These are phyloP conservation scores for Ceratocystis eucalypticola DNA, from an alignment of 2,329 filamentous ascomycete genomes.

Conservation along the genomic window DNA sequence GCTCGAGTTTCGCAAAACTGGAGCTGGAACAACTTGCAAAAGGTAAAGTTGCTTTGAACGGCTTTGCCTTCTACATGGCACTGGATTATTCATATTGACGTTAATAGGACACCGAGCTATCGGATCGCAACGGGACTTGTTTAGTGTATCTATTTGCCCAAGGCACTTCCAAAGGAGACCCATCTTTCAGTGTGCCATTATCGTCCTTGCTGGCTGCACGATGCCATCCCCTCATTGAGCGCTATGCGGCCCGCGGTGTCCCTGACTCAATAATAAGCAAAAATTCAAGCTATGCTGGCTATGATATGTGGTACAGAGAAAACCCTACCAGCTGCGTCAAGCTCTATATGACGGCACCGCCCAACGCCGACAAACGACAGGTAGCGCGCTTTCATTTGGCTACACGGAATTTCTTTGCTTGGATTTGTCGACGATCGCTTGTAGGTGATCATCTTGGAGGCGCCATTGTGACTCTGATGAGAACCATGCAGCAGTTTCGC, in stretches of 20 bases:
- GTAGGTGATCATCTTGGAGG: slow-evolving; percentile 54
- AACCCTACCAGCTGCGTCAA: slow-evolving; percentile 34
- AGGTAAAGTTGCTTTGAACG: slow-evolving; percentile 26
- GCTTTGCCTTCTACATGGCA: slow-evolving; percentile 15
- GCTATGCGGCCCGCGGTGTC: slow-evolving; percentile 26
- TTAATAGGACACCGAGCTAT: slow-evolving; percentile 56
- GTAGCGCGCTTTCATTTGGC: slow-evolving; percentile 51
- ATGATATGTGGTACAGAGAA: slow-evolving; percentile 26
- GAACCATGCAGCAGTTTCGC: slow-evolving; percentile 51
- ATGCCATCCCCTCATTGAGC: slow-evolving; percentile 47
- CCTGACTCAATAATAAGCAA: slow-evolving; percentile 10
- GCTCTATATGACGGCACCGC: slow-evolving; percentile 56
- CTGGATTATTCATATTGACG: neutral
- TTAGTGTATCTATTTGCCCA: slow-evolving; percentile 54
- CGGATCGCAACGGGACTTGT: slow-evolving; percentile 54
- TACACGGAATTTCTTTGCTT: slow-evolving; percentile 65
- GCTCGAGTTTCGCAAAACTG: slow-evolving; percentile 32
- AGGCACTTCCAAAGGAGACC: slow-evolving; percentile 49
- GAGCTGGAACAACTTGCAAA: slow-evolving; percentile 38
- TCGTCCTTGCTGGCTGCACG: slow-evolving; percentile 41
- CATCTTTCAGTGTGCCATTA: slow-evolving; percentile 54
- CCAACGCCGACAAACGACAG: slow-evolving; percentile 37
- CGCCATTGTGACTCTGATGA: slow-evolving; percentile 50
- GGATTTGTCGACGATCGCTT: slow-evolving; percentile 49
- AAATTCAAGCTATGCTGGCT: slow-evolving; percentile 21